These are phyloP conservation scores for Alternaria burnsii DNA, from an alignment of 2,329 filamentous ascomycete genomes.

Conservation along the genomic window DNA sequence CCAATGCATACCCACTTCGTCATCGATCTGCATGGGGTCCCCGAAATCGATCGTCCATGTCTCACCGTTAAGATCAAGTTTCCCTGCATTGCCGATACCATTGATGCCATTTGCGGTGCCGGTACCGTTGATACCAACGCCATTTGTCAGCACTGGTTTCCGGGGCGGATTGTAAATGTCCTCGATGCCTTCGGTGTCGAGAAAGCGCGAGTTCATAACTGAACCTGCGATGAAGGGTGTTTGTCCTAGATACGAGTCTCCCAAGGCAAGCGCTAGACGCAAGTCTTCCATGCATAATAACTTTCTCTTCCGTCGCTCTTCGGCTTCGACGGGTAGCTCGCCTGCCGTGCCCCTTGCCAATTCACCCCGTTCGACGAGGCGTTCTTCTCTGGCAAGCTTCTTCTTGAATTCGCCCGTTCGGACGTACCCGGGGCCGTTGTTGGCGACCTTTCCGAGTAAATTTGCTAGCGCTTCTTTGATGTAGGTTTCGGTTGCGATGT, in stretches of 20 bases:
- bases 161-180: conserved; percentile 23
- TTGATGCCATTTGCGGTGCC: conserved; percentile 14
- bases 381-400: conserved; percentile 79
- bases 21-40: conserved; percentile 39
- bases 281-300: conserved; percentile 81
- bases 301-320: conserved; percentile 74
- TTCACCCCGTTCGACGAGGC: conserved; percentile 75
- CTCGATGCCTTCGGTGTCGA: conserved; percentile 61
- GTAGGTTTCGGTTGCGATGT: conserved; percentile 68
- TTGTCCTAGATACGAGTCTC: conserved; percentile 77
- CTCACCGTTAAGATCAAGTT: conserved; percentile 12
- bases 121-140: background rate
- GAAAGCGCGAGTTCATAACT: conserved; percentile 71
- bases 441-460: conserved; percentile 63
- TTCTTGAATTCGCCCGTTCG: conserved; percentile 80
- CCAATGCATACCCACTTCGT: conserved; percentile 47
- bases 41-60: conserved; percentile 38
- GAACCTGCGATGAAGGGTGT: conserved; percentile 78
- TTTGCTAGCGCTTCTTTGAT: conserved; percentile 67
- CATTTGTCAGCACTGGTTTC: background rate
- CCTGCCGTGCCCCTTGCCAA: conserved; percentile 77
- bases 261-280: conserved; percentile 76
- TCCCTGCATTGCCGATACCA: conserved; percentile 17
- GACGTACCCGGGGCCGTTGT: conserved; percentile 66
- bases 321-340: conserved; percentile 81